These are phyloP conservation scores for Brettanomyces sp. DNA, from an alignment of 805 yeast genomes.

Conservation along the genomic window DNA sequence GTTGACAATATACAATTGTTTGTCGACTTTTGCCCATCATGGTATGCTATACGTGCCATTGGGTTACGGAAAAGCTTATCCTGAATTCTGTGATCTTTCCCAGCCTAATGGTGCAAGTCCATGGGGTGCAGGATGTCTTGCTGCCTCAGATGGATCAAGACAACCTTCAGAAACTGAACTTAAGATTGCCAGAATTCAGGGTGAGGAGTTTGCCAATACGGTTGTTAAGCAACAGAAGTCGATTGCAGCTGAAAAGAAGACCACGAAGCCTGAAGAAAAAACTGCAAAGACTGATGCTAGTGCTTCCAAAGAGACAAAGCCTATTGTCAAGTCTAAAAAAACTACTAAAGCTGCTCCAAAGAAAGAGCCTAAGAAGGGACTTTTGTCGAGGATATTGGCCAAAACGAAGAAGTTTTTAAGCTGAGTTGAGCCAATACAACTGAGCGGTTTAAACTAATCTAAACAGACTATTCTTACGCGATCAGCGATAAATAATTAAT, in stretches of 20 bases:
- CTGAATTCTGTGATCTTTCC: constrained; percentile 42
- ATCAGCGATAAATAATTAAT: no score
- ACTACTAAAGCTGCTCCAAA: background rate
- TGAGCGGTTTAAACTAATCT: no score
- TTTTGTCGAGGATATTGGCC: background rate
- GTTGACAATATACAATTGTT: constrained; percentile 47
- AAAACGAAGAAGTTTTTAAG: no score
- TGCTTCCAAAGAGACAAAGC: constrained; percentile 1
- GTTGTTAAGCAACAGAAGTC: constrained; percentile 24
- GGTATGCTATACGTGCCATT: constrained; percentile 72
- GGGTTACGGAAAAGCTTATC: constrained; percentile 56
- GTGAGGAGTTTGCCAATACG: constrained; percentile 47
- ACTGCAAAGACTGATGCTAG: background rate
- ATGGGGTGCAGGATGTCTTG: constrained; percentile 81
- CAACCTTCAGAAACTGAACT: constrained; percentile 54
- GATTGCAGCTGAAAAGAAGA: background rate
- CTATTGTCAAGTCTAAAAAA: background rate
- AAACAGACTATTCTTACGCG: no score
- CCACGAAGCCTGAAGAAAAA: background rate
- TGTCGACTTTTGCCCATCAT: constrained; percentile 61
- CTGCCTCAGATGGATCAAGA: constrained; percentile 72
- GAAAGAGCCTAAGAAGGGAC: background rate
- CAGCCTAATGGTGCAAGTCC: constrained; percentile 78
- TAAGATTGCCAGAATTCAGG: constrained; percentile 59
- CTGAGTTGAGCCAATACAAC: no score